These are phyloP conservation scores for Chalaropsis thielavioides DNA, from an alignment of 2,329 filamentous ascomycete species.

Conservation along the genomic window DNA sequence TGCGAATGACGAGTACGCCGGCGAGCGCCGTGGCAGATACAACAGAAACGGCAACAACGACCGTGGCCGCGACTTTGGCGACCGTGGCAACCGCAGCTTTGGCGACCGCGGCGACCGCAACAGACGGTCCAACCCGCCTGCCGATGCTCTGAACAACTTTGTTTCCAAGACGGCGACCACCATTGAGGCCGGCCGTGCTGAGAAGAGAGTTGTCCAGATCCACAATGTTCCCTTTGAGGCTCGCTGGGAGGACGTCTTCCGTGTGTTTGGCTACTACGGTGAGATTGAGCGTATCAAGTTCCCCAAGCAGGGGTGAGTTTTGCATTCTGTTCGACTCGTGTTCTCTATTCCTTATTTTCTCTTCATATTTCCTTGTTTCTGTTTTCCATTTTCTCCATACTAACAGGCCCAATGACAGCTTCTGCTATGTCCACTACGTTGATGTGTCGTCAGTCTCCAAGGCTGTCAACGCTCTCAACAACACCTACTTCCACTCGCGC, in stretches of 20 bases:
- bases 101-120: not conserved
- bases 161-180: conserved; percentile 13
- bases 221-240: conserved; percentile 13
- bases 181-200: conserved; percentile 9
- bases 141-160: conserved; percentile 13
- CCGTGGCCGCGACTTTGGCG: not conserved
- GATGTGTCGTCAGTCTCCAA: conserved; percentile 6
- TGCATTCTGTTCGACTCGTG: not conserved
- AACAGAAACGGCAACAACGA: conserved; percentile 3
- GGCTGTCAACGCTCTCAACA: conserved; percentile 13
- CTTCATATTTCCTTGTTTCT: not conserved
- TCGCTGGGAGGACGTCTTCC: conserved; percentile 16
- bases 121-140: not conserved
- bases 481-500: conserved; percentile 16
- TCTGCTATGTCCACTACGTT: conserved; percentile 14
- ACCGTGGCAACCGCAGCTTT: not conserved
- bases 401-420: not conserved
- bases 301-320: conserved; percentile 13
- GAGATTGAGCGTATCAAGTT: conserved; percentile 17
- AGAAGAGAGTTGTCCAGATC: conserved; percentile 14
- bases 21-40: not conserved
- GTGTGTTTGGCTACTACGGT: conserved; percentile 16
- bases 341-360: not conserved
- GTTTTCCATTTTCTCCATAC: not conserved
- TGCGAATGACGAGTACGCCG: not conserved